Evolutionary conservation across 2,329 filamentous ascomycete genomes (phyloP), one percentile per base, ranked within the genome.

Genomic region (Sarocladium brachiariae): DNA sequence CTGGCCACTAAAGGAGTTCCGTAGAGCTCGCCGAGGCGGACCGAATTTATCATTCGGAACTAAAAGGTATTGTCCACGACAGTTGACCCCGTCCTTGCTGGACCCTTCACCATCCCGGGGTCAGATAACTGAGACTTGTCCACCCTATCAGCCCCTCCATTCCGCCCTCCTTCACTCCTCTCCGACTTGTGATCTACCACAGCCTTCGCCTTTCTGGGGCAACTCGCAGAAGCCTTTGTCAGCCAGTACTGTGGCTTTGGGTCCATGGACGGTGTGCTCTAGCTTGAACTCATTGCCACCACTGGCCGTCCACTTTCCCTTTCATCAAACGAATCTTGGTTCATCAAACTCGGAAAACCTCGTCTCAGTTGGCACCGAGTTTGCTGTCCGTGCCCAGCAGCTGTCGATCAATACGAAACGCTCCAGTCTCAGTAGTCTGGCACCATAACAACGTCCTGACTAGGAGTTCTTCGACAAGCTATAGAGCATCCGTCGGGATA

Each of bases 181-280:
- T 23, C 18, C 35, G 24, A 35, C 27, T 30, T 38, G 45, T 39
- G 51, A 52, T 52, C 51, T 30, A 56, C 61, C 10, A 61, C 61
- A 9, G 54, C 59, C 11, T 37, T 52, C 47, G 53, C 57, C 31
- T 57, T 58, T 30, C 60, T 59, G 16, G 37, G 30, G 46, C 46
- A 58, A 63, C 24, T 54, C 59, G 23, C 43, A 41, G 45, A 50
- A n/a, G 46, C 18, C 21, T 30, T 30, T 16, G 50, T 30, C 9
- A 45, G 39, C 39, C 39, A 45, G 39, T 30, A 10, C 39, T 25
- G 43, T 21, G 43, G 41, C 34, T 13, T 19, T 33, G 27, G 18
- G 31, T n/a, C 30, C 10, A 43, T 24, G 35, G 50, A 14, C 31
- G 24, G 35, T 30, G 49, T 38, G 25, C 14, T 31, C 16, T 51